Evolutionary conservation across 163 green algal genomes (phyloP), one percentile per base, ranked within the genome.

Genomic region (Chlorella variabilis): DNA sequence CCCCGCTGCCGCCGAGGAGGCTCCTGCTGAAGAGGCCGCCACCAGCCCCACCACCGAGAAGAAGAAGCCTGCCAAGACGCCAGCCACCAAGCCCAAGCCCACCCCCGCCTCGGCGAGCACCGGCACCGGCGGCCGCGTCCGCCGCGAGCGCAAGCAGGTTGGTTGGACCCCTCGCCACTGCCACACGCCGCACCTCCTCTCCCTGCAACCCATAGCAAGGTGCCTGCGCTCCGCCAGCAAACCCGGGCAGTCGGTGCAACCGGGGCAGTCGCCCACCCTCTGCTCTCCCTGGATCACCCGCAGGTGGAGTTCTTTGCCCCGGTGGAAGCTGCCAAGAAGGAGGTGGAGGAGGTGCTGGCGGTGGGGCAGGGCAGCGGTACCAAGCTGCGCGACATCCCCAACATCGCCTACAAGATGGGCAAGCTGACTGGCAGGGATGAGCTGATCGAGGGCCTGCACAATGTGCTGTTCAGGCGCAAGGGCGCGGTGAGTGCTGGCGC

Each of bases 311-410:
- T 41, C 21, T 75, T 82, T 31, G 18, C 33, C 33, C 61, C 75
- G 20, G 62, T 51, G 21, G 33, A 29, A 4, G 15, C 56, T 0
- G 38, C 71, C 25, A 86, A 86, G 45, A 75, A 74, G 48, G 81
- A 86, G 31, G 48, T 65, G 71, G 33, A 65, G 31, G 29, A 54
- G 71, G 34, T 34, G 36, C 41, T 78, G 34, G 25, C 29, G 34
- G 42, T 68, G 71, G 59, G 59, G 75, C 81, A 90, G 79, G 87
- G 87, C 71, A 68, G 77, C 42, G 87, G 87, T 34, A 75, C 56
- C 1, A 84, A 84, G 61, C 81, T 91, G 33, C 75, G 80, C 0
- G 88, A 91, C 70, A 91, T 91, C 48, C 88, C 88, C 29, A 91
- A 91, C 42, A 85, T 89, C 17, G 74, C 59, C 25, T 90, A 87